phyloP scores from a whole-genome alignment of 2,329 filamentous ascomycete species.

The Mycosphaerella sp. region DNA sequence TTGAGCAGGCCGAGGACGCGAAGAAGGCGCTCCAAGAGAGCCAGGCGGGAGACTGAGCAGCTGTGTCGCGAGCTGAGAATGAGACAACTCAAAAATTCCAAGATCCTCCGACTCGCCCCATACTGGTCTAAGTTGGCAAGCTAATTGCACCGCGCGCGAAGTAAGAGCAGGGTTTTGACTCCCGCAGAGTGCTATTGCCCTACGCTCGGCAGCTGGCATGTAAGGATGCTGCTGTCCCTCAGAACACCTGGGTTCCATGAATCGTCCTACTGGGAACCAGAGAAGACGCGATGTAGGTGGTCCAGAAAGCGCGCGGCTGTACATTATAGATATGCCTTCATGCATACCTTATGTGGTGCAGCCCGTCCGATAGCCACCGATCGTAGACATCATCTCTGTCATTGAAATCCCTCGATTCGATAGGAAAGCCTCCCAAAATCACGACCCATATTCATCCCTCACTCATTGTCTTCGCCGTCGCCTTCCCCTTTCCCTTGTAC shows the following conservation, averaged over 20 bases:
- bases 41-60: constrained; percentile 15
- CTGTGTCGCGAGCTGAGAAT: neutral
- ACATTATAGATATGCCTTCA: neutral
- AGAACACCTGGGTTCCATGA: too few species aligned
- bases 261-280: too few species aligned
- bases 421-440: neutral
- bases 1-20: constrained; percentile 52
- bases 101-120: neutral
- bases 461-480: constrained; percentile 17
- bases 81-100: neutral
- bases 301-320: too few species aligned
- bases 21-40: constrained; percentile 26
- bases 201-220: too few species aligned
- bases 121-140: too few species aligned
- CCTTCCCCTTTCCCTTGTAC: constrained; percentile 31
- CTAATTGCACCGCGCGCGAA: too few species aligned
- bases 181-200: too few species aligned
- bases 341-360: neutral
- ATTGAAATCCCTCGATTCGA: neutral
- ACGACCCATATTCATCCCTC: constrained; percentile 20
- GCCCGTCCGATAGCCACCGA: neutral
- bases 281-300: too few species aligned
- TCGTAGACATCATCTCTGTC: neutral
- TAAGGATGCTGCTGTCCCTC: too few species aligned
- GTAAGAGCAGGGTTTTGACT: too few species aligned